Evolutionary conservation across 2,329 filamentous ascomycete genomes (phyloP).

Genomic region (Xylaria sp.): DNA sequence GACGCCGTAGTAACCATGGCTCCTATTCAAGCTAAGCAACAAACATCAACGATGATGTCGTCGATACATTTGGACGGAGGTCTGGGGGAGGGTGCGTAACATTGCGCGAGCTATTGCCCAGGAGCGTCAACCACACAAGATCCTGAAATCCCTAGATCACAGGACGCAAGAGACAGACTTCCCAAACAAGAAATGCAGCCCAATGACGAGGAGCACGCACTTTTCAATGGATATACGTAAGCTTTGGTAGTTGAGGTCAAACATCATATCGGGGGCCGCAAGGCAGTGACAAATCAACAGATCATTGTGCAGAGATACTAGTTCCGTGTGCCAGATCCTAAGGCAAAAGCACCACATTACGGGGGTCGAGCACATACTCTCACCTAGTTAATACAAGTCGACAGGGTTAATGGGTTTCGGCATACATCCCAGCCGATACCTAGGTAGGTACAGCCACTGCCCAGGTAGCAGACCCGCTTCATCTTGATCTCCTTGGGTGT

Average conservation of each 20-base stretch:
- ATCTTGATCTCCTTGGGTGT: background rate
- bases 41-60: constrained; percentile 30
- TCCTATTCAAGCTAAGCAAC: background rate
- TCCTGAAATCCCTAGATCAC: background rate
- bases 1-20: constrained; percentile 20
- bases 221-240: background rate
- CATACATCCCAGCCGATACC: background rate
- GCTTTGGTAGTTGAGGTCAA: background rate
- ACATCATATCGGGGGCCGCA: background rate
- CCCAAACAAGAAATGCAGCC: background rate
- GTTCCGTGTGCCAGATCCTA: background rate
- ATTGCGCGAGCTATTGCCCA: background rate
- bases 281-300: background rate
- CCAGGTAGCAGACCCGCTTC: background rate
- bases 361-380: background rate
- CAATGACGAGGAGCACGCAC: background rate
- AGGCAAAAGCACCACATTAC: background rate
- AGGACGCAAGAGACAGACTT: background rate
- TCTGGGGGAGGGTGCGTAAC: constrained; percentile 5
- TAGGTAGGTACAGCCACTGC: background rate
- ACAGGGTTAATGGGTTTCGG: background rate
- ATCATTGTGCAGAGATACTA: background rate
- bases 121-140: background rate
- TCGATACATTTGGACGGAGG: background rate
- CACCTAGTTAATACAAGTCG: background rate